Evolutionary conservation across 2,329 filamentous ascomycete genomes (phyloP).

Genomic region (Rhynchosporium graminicola): DNA sequence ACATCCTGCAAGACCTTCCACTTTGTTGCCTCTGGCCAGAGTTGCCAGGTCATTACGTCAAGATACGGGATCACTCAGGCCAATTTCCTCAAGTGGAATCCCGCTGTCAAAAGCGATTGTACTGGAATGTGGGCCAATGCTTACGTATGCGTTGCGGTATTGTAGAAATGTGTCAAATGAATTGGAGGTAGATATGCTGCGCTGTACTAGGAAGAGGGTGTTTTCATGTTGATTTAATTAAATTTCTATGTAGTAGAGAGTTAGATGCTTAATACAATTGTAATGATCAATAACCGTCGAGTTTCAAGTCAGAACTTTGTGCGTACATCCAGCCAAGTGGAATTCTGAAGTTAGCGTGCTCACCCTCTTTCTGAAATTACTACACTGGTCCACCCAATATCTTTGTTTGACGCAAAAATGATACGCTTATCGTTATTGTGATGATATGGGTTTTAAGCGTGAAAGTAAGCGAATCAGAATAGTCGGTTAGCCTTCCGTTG

Average conservation of each 20-base stretch:
- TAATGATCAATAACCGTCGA: background rate
- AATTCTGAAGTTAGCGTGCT: background rate
- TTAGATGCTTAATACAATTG: background rate
- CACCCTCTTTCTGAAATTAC: background rate
- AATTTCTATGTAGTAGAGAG: background rate
- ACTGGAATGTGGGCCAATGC: conserved; percentile 30
- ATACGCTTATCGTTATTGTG: too few relatives aligned
- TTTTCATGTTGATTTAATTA: background rate
- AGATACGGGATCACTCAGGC: conserved; percentile 29
- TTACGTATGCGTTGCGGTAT: background rate
- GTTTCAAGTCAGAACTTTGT: background rate
- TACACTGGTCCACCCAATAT: background rate
- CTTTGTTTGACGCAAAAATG: too few relatives aligned
- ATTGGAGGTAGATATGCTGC: background rate
- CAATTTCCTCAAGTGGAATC: conserved; percentile 40
- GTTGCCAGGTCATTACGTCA: conserved; percentile 27
- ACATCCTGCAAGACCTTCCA: conserved; percentile 36
- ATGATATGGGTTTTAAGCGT: too few relatives aligned
- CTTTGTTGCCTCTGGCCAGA: conserved; percentile 28
- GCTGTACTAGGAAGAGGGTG: background rate
- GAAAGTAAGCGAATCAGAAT: too few relatives aligned
- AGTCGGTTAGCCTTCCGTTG: too few relatives aligned
- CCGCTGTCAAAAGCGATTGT: conserved; percentile 35
- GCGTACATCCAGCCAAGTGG: background rate
- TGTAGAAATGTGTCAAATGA: background rate